Evolutionary conservation across 805 yeast genomes (phyloP).

Genomic region (Candida loeiensis): DNA sequence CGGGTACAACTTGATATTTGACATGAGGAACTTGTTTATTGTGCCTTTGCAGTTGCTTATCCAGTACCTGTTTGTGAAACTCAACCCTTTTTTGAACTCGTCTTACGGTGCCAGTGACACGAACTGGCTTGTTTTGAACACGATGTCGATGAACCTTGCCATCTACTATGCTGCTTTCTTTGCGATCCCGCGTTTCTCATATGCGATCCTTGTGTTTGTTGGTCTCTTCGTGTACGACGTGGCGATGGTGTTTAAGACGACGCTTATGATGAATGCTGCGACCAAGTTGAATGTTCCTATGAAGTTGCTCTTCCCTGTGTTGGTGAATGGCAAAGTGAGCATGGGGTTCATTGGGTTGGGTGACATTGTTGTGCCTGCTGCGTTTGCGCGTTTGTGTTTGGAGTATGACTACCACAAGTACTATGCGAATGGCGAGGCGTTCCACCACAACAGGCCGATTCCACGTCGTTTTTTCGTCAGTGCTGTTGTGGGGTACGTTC

Average conservation of each 20-base stretch:
- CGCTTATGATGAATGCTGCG: slow-evolving; percentile 63
- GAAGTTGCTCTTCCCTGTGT: slow-evolving; percentile 44
- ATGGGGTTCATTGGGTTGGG: slow-evolving; percentile 58
- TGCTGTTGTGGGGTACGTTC: slow-evolving; percentile 45
- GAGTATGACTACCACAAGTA: slow-evolving; percentile 48
- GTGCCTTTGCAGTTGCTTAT: slow-evolving; percentile 15
- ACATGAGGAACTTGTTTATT: slow-evolving; percentile 15
- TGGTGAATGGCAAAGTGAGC: slow-evolving; percentile 5
- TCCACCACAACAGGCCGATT: slow-evolving; percentile 37
- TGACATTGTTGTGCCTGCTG: slow-evolving; percentile 61
- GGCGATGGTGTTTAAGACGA: slow-evolving; percentile 62
- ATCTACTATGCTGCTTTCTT: slow-evolving; percentile 39
- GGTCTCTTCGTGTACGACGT: slow-evolving; percentile 61
- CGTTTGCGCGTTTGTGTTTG: slow-evolving; percentile 48
- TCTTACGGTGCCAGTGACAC: slow-evolving; percentile 8
- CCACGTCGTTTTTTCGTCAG: slow-evolving; percentile 45
- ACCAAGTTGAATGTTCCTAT: slow-evolving; percentile 51
- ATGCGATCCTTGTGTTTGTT: slow-evolving; percentile 42
- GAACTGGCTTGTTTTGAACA: slow-evolving; percentile 48
- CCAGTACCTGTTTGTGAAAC: slow-evolving; percentile 14
- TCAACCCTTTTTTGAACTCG: slow-evolving; percentile 13
- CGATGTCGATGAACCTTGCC: slow-evolving; percentile 41
- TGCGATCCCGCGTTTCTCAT: slow-evolving; percentile 42
- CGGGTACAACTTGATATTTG: slow-evolving; percentile 17
- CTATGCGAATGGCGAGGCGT: slow-evolving; percentile 20